A percentile compares a stretch with the other conserved stretches of the same genome.
Conservation (phyloP, 2,329 filamentous ascomycete species). For the Colletotrichum phormii region DNA sequence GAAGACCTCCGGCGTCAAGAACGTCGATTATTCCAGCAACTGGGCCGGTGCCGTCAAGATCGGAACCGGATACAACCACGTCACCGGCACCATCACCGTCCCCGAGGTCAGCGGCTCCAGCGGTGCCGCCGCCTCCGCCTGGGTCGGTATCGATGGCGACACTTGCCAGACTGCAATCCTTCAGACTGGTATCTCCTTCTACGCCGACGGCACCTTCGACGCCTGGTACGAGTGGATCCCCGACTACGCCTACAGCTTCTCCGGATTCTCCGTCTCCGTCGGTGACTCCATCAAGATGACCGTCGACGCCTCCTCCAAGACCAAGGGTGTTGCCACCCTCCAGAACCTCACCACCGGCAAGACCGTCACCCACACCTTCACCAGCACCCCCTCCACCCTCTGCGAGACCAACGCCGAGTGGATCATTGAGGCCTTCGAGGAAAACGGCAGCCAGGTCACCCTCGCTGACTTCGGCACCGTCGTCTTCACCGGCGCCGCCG, state of each 20-base stretch:
- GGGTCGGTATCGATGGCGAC: conserved; percentile 62
- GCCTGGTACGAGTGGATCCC: conserved; percentile 62
- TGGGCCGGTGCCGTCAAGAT: conserved; percentile 46
- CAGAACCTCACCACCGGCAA: conserved; percentile 64
- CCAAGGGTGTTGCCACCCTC: conserved; percentile 42
- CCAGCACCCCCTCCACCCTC: conserved; percentile 54
- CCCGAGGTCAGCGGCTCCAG: conserved; percentile 39
- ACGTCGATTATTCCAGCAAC: conserved; percentile 42
- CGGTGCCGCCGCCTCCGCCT: conserved; percentile 49
- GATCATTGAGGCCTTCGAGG: conserved; percentile 66
- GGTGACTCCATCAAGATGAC: conserved; percentile 45
- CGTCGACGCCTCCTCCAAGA: conserved; percentile 43
- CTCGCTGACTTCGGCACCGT: conserved; percentile 47
- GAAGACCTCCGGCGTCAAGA: conserved; percentile 2
- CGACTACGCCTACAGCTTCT: conserved; percentile 54
- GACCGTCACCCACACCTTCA: conserved; percentile 63
- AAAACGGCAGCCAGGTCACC: conserved; percentile 40
- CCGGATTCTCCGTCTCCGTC: conserved; percentile 44
- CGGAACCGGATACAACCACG: conserved; percentile 42
- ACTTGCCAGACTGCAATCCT: conserved; percentile 53
- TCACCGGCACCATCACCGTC: conserved; percentile 45
- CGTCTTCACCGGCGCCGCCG: conserved; percentile 41
- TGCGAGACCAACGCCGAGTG: conserved; percentile 71
- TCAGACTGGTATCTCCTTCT: conserved; percentile 57
- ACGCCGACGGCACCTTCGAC: conserved; percentile 49